phyloP scores from a whole-genome alignment of 768 basidiomycete genomes.

The Tulasnella sp. region DNA sequence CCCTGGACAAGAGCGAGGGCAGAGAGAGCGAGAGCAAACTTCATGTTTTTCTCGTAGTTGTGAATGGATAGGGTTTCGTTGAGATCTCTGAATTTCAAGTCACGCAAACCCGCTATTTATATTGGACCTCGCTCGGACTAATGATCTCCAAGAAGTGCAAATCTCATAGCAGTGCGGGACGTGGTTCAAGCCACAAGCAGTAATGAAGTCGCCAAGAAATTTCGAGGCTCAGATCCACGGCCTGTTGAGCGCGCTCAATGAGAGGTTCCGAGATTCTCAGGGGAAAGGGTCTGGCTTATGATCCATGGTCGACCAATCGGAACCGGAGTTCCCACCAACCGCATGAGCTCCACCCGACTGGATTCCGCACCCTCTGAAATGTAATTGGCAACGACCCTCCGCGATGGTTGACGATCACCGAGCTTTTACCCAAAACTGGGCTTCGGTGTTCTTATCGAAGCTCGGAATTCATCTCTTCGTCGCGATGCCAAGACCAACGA shows the following conservation, averaged over 20 bases:
- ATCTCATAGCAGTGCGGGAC: neutral
- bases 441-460: neutral
- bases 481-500: neutral
- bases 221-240: neutral
- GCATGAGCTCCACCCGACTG: no score
- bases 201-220: neutral
- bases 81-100: neutral
- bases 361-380: no score
- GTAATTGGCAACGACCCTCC: no score
- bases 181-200: neutral
- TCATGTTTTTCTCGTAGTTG: neutral
- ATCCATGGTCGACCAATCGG: neutral
- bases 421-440: neutral
- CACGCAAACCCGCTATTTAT: neutral
- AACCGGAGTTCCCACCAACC: neutral
- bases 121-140: neutral
- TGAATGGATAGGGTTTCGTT: neutral
- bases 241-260: neutral
- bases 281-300: neutral
- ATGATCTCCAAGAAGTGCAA: neutral
- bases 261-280: neutral
- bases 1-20: neutral
- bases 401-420: neutral
- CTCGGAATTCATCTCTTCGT: neutral
- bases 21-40: neutral